phyloP scores from a whole-genome alignment of 306 rosid genomes.

The Lathyrus aphaca region DNA sequence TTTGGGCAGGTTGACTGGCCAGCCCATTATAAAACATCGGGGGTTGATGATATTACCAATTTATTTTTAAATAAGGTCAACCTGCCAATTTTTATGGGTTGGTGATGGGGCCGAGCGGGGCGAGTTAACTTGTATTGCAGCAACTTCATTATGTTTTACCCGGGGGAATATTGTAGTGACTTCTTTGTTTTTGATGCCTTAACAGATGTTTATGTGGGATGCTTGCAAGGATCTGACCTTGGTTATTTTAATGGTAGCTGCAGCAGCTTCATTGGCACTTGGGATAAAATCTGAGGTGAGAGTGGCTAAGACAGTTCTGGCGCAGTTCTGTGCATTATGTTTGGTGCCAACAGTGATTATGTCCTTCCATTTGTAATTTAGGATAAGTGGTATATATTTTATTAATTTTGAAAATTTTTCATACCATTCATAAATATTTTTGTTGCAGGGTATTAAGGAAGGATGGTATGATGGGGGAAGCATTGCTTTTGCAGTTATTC shows the following conservation, averaged over 20 bases:
- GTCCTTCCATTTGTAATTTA: constrained; percentile 17
- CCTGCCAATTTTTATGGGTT: constrained; percentile 6
- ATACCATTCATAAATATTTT: constrained; percentile 13
- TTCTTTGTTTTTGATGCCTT: constrained; percentile 27
- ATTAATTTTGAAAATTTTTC: constrained; percentile 19
- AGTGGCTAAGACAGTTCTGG: constrained; percentile 16
- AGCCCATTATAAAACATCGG: neutral
- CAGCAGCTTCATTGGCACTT: constrained; percentile 86
- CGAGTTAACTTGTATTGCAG: constrained; percentile 9
- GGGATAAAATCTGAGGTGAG: constrained; percentile 98
- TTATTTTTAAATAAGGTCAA: neutral
- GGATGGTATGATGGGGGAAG: constrained; percentile 99
- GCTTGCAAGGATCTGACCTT: constrained; percentile 99
- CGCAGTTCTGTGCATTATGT: constrained; percentile 21
- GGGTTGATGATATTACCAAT: neutral
- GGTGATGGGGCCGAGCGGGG: neutral
- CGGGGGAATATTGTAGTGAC: neutral
- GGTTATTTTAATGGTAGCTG: constrained; percentile 93
- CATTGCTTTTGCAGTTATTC: constrained; percentile 95
- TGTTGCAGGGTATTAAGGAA: constrained; percentile 81
- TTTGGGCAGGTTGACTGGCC: constrained; percentile 16
- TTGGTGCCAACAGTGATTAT: neutral
- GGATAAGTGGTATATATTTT: constrained; percentile 25
- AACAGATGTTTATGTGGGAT: constrained; percentile 94
- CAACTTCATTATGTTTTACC: neutral